Conservation (phyloP, 495 filamentous ascomycete species). For the Friedmanniomyces endolithicus region DNA sequence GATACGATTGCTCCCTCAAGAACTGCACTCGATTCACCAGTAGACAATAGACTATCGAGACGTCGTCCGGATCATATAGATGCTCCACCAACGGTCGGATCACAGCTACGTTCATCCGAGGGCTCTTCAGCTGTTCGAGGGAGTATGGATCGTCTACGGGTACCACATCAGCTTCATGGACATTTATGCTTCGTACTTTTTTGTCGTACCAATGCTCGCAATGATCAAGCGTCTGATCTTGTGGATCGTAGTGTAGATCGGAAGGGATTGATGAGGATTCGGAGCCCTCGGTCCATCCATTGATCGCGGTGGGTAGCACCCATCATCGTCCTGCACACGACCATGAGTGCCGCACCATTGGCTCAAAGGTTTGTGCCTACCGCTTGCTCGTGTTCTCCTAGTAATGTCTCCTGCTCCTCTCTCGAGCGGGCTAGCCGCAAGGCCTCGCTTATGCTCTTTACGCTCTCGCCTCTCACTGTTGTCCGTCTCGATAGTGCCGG, state of each 20-base stretch:
- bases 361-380: background rate
- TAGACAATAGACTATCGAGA: constrained; percentile 56
- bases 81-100: constrained; percentile 58
- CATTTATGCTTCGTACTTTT: background rate
- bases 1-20: constrained; percentile 49
- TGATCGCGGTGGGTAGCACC: constrained; percentile 22
- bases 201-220: constrained; percentile 15
- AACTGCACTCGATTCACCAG: constrained; percentile 61
- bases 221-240: constrained; percentile 17
- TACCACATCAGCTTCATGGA: constrained; percentile 3
- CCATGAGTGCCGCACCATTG: background rate
- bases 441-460: constrained; percentile 27
- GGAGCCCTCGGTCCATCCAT: constrained; percentile 20
- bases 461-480: constrained; percentile 13
- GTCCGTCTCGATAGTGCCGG: constrained; percentile 11
- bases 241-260: constrained; percentile 30
- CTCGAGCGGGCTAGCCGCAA: constrained; percentile 23
- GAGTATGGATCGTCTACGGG: constrained; percentile 47
- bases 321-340: constrained; percentile 23
- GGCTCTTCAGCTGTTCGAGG: constrained; percentile 52
- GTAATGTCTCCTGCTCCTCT: constrained; percentile 31
- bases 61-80: constrained; percentile 54
- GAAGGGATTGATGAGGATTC: constrained; percentile 26
- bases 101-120: constrained; percentile 57
- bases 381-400: constrained; percentile 26